These are phyloP conservation scores for Xanthoconium purpureum DNA, from an alignment of 768 basidiomycete genomes.

Conservation along the genomic window DNA sequence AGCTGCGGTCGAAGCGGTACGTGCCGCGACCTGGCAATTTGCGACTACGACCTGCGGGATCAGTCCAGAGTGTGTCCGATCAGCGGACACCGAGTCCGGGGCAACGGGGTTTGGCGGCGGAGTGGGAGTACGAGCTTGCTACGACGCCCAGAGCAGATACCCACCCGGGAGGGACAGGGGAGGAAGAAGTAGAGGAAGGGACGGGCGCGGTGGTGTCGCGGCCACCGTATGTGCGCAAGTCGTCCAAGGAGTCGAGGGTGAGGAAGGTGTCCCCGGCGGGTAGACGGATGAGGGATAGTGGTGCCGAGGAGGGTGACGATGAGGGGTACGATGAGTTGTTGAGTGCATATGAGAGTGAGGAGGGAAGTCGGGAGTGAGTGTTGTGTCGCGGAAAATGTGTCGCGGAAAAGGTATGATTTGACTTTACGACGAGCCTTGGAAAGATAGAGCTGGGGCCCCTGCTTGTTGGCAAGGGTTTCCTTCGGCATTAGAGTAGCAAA, in stretches of 20 bases:
- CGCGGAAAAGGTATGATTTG: background rate
- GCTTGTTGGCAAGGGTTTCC: constrained; percentile 1
- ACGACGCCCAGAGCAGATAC: constrained; percentile 56
- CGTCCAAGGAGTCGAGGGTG: constrained; percentile 31
- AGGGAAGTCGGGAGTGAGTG: constrained; percentile 36
- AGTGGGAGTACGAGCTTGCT: constrained; percentile 52
- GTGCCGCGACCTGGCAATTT: constrained; percentile 46
- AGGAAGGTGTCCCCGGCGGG: constrained; percentile 48
- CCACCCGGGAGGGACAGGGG: constrained; percentile 38
- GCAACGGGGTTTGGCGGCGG: constrained; percentile 47
- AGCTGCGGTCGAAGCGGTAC: constrained; percentile 54
- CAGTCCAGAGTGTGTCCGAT: constrained; percentile 11
- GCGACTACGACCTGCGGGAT: constrained; percentile 35
- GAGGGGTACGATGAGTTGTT: constrained; percentile 71
- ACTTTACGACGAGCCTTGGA: background rate
- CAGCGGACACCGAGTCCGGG: constrained; percentile 44
- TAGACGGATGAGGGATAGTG: constrained; percentile 50
- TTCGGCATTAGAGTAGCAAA: background rate
- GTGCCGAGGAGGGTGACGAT: constrained; percentile 76
- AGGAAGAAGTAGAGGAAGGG: background rate
- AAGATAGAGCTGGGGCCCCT: background rate
- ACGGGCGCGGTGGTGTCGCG: constrained; percentile 18
- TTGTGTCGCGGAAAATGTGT: background rate
- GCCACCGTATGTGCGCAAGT: constrained; percentile 28
- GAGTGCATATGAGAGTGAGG: constrained; percentile 82